These are phyloP conservation scores for Amanita phalloides DNA, from an alignment of 768 basidiomycete genomes.

Conservation along the genomic window DNA sequence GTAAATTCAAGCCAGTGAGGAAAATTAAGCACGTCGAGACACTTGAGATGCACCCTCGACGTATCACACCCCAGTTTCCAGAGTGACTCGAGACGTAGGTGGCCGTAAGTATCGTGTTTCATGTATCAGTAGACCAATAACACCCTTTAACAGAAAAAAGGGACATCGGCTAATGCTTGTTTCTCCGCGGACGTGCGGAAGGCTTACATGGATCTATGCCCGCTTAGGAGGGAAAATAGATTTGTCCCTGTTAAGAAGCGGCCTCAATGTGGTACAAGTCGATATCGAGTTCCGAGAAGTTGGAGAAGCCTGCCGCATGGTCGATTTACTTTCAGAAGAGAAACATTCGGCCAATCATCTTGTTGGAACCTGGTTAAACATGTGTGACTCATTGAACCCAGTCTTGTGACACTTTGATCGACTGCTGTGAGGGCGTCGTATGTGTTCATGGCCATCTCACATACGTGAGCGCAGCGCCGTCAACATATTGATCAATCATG, in stretches of 20 bases:
- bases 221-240: not conserved
- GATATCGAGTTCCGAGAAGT: not conserved
- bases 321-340: not conserved
- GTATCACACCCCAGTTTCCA: not conserved
- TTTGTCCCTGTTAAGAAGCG: not conserved
- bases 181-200: not conserved
- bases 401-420: not conserved
- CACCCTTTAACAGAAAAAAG: not conserved
- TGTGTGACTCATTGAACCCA: not conserved
- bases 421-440: not conserved
- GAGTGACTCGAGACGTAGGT: not conserved
- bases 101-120: not conserved
- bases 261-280: not conserved
- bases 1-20: not conserved
- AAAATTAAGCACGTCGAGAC: not conserved
- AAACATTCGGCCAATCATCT: not conserved
- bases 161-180: conserved; percentile 1
- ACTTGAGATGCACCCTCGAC: not conserved
- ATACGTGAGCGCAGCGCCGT: not conserved
- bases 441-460: not conserved
- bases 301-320: not conserved
- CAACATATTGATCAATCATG: not conserved
- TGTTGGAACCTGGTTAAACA: not conserved
- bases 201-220: not conserved
- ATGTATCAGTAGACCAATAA: not conserved